Percentiles rank a stretch among this genome's conserved stretches.
Evolutionary conservation across 2,329 filamentous ascomycete species (phyloP).

Genomic region (Thelonectria blattea): DNA sequence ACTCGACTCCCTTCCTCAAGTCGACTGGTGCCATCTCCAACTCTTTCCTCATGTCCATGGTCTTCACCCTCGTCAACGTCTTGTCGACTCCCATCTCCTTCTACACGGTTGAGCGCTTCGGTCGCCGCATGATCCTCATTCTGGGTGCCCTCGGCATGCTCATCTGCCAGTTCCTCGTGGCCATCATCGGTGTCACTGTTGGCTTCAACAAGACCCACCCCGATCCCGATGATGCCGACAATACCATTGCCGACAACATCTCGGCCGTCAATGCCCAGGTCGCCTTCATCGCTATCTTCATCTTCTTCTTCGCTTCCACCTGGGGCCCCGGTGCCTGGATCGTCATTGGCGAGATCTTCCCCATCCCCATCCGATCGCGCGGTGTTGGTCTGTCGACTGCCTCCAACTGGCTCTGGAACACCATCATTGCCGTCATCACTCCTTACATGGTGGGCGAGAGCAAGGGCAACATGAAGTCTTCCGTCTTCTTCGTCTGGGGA

Average conservation of each 20-base stretch:
- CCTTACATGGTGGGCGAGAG: constrained; percentile 66
- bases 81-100: constrained; percentile 86
- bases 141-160: constrained; percentile 83
- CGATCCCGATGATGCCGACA: constrained; percentile 49
- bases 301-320: constrained; percentile 78
- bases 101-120: constrained; percentile 82
- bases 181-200: constrained; percentile 71
- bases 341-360: constrained; percentile 78
- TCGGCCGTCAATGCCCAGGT: constrained; percentile 72
- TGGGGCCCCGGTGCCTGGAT: constrained; percentile 75
- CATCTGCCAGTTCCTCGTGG: constrained; percentile 85
- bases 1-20: constrained; percentile 84
- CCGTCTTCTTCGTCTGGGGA: constrained; percentile 67
- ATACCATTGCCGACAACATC: constrained; percentile 57
- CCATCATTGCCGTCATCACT: constrained; percentile 68
- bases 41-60: constrained; percentile 81
- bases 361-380: constrained; percentile 82
- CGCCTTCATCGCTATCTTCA: constrained; percentile 79
- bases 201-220: constrained; percentile 58
- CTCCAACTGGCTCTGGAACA: constrained; percentile 86
- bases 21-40: constrained; percentile 77
- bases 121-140: constrained; percentile 81
- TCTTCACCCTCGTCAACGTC: constrained; percentile 90
- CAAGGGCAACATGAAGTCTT: constrained; percentile 50
- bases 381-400: constrained; percentile 87